Evolutionary conservation across 139 green algal genomes (phyloP).

Genomic region (Nannochloris sp.): DNA sequence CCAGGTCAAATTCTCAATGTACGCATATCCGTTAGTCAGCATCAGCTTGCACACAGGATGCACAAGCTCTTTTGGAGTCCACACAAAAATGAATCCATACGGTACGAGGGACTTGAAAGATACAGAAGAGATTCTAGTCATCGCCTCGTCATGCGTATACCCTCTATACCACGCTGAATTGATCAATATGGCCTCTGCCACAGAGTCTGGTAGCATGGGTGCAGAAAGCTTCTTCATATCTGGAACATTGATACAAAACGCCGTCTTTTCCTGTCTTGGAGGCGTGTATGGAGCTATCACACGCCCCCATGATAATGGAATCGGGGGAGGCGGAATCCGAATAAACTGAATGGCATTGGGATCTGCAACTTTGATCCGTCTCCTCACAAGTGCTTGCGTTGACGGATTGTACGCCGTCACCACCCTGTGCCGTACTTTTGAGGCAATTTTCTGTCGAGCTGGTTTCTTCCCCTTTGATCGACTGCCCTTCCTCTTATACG

Average conservation of each 20-base stretch:
- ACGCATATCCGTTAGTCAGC: conserved; percentile 54
- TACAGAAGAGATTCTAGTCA: conserved; percentile 34
- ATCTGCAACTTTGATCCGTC: conserved; percentile 33
- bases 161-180: conserved; percentile 44
- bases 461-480: conserved; percentile 6
- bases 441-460: conserved; percentile 6
- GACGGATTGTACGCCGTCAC: conserved; percentile 62
- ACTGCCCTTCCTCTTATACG: conserved; percentile 1
- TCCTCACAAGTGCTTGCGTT: conserved; percentile 60
- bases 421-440: conserved; percentile 29
- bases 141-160: background rate
- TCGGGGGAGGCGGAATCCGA: conserved; percentile 46
- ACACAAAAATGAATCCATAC: conserved; percentile 82
- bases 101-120: conserved; percentile 61
- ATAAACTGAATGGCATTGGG: conserved; percentile 41
- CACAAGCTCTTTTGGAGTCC: conserved; percentile 60
- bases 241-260: background rate
- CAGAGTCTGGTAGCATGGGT: background rate
- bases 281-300: conserved; percentile 53
- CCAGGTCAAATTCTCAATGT: conserved; percentile 94
- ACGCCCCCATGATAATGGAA: conserved; percentile 77
- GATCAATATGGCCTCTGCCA: conserved; percentile 44
- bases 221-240: background rate
- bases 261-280: background rate
- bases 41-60: conserved; percentile 39